Evolutionary conservation across 129 eudicot species (phyloP).

Genomic region (Flaveria brownii): DNA sequence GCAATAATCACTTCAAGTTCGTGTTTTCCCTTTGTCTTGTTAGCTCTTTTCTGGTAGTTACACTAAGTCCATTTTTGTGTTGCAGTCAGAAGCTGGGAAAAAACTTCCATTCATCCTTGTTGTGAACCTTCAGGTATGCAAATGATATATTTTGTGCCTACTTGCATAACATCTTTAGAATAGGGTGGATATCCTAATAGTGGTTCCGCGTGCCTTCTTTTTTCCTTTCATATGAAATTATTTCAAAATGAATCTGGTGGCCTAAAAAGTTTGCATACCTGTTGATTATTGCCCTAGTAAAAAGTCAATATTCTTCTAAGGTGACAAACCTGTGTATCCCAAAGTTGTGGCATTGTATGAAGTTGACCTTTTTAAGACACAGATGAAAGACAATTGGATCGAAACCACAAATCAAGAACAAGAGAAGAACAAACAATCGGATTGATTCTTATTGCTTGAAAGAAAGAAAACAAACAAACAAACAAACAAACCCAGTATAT

Average conservation of each 20-base stretch:
- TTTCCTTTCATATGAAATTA: not conserved
- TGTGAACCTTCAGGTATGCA: slow-evolving; percentile 82
- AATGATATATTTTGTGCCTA: not conserved
- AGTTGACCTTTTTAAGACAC: too few relatives aligned
- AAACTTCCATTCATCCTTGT: slow-evolving; percentile 82
- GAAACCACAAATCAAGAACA: too few relatives aligned
- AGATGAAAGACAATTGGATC: too few relatives aligned
- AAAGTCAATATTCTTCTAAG: too few relatives aligned
- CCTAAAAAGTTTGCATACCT: not conserved
- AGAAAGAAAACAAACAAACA: too few relatives aligned
- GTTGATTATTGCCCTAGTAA: too few relatives aligned
- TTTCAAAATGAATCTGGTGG: slow-evolving; percentile 5
- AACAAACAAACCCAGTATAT: too few relatives aligned
- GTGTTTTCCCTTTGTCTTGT: not conserved
- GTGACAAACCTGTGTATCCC: too few relatives aligned
- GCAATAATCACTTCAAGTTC: not conserved
- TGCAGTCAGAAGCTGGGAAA: slow-evolving; percentile 87
- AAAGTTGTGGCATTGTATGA: too few relatives aligned
- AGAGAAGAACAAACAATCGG: too few relatives aligned
- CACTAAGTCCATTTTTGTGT: slow-evolving; percentile 26
- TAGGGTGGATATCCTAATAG: not conserved
- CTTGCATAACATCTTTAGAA: not conserved
- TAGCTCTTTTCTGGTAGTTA: slow-evolving; percentile 9
- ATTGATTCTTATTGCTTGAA: too few relatives aligned
- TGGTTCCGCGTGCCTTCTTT: not conserved